Conservation (phyloP, 192 early-diverging fungal genomes). For the Anaeromyces robustus region DNA sequence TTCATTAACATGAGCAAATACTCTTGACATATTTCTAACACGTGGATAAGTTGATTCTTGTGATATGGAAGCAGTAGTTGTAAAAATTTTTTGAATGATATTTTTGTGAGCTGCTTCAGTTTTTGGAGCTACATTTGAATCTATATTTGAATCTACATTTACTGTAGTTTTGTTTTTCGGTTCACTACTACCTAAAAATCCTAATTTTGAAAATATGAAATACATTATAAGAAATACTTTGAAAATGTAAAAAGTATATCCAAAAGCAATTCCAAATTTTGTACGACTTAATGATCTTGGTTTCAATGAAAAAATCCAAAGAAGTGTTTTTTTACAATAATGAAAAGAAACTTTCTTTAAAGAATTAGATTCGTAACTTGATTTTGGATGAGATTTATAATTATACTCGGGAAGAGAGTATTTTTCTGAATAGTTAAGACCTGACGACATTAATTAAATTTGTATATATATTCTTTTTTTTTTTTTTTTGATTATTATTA, state of each 20-base stretch:
- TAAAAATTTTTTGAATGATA: neutral
- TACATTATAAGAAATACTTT: neutral
- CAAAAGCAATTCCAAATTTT: neutral
- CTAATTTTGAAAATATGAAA: neutral
- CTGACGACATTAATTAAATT: neutral
- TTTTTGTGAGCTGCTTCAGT: neutral
- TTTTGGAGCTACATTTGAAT: neutral
- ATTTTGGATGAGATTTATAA: neutral
- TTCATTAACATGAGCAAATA: conserved; percentile 76
- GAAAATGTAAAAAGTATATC: neutral
- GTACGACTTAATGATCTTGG: neutral
- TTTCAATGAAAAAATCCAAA: neutral
- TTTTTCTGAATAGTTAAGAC: neutral
- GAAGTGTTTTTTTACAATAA: neutral
- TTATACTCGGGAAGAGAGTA: neutral
- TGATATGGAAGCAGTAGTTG: neutral
- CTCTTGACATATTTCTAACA: conserved; percentile 14
- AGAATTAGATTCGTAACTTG: neutral
- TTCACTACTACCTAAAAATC: neutral
- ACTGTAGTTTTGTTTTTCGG: neutral
- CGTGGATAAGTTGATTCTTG: neutral
- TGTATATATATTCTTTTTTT: neutral
- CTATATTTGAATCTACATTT: neutral
- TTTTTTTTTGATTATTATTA: no score
- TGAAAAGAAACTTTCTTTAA: neutral